A percentile compares a stretch with the other conserved stretches of the same genome.
Evolutionary conservation across 345 rosid genomes (phyloP).

Genomic region (Arabidopsis arenosa): DNA sequence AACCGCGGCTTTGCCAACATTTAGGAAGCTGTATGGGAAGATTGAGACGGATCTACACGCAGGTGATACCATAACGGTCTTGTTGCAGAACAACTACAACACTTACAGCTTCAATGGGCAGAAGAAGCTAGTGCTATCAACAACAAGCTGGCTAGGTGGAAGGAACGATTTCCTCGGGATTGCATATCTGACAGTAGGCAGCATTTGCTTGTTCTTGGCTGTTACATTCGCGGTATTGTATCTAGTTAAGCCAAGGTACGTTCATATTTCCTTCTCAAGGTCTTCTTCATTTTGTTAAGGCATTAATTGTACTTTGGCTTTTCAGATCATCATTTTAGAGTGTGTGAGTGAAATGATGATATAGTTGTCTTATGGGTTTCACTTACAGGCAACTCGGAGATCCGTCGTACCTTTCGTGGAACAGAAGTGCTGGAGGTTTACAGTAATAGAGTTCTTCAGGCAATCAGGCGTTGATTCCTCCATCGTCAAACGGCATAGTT

Average conservation of each 20-base stretch:
- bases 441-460: background rate
- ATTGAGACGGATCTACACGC: conserved; percentile 73
- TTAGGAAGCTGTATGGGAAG: conserved; percentile 93
- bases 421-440: conserved; percentile 73
- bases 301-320: background rate
- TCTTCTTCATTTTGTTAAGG: background rate
- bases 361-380: conserved; percentile 37
- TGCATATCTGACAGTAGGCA: conserved; percentile 45
- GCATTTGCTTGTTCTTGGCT: conserved; percentile 66
- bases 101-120: conserved; percentile 91
- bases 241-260: conserved; percentile 89
- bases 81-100: conserved; percentile 71
- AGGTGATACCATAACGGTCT: conserved; percentile 60
- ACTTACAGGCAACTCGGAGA: conserved; percentile 93
- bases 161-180: conserved; percentile 91
- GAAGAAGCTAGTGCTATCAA: conserved; percentile 94
- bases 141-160: conserved; percentile 98
- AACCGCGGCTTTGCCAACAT: conserved; percentile 96
- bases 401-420: conserved; percentile 93
- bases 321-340: background rate
- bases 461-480: conserved; percentile 23
- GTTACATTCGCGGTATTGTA: conserved; percentile 75
- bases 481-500: conserved; percentile 14
- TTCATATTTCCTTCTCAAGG: background rate
- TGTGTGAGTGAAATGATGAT: conserved; percentile 24